Evolutionary conservation across 2,329 filamentous ascomycete species (phyloP).

Genomic region (Botryotinia convoluta): DNA sequence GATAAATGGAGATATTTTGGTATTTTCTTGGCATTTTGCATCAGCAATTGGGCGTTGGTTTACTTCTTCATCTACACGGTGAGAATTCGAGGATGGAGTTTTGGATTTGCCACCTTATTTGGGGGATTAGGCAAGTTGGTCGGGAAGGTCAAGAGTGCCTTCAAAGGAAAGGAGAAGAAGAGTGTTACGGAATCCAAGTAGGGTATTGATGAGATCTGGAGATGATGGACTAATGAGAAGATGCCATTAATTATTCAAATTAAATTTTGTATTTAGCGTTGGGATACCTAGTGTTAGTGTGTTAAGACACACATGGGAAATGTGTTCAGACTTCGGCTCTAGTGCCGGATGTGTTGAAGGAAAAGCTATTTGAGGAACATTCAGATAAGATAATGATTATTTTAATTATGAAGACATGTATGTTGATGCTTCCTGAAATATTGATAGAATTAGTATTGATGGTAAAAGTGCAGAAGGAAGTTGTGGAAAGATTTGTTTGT

Average conservation of each 20-base stretch:
- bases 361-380: not conserved
- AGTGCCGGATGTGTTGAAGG: not conserved
- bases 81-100: conserved; percentile 66
- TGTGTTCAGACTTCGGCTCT: not conserved
- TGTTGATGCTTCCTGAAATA: too few relatives aligned
- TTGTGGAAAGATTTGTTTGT: too few relatives aligned
- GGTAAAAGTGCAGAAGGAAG: too few relatives aligned
- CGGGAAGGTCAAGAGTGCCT: conserved; percentile 37
- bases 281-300: not conserved
- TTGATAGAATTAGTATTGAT: too few relatives aligned
- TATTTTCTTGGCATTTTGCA: conserved; percentile 67
- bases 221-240: not conserved
- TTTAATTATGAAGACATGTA: not conserved
- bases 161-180: conserved; percentile 23
- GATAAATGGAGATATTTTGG: conserved; percentile 74
- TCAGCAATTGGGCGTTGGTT: conserved; percentile 69
- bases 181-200: not conserved
- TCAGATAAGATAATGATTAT: not conserved
- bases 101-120: conserved; percentile 62
- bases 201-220: not conserved
- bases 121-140: conserved; percentile 45
- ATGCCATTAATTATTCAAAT: not conserved
- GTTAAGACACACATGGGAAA: not conserved
- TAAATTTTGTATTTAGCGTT: not conserved
- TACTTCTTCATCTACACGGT: conserved; percentile 78